Evolutionary conservation across 768 basidiomycete species (phyloP).

Genomic region (Boletus sensibilis): DNA sequence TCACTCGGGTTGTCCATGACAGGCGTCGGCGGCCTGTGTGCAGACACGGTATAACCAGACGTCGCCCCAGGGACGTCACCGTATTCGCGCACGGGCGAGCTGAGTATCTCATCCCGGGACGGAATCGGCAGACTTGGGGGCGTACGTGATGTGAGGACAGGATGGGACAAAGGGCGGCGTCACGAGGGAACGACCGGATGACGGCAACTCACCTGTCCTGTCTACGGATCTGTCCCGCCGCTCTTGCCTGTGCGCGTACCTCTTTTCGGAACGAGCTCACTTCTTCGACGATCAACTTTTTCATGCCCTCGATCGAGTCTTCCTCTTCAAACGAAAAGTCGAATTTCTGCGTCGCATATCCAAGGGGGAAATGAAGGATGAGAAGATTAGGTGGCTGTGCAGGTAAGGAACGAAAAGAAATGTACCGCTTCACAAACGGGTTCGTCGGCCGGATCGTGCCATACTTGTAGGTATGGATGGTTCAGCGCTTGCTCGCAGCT

Average conservation of each 20-base stretch:
- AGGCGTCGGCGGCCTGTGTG: constrained; percentile 56
- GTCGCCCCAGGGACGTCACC: constrained; percentile 63
- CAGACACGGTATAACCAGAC: constrained; percentile 57
- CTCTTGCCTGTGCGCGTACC: constrained; percentile 81
- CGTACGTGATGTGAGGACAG: background rate
- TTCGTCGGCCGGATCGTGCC: constrained; percentile 97
- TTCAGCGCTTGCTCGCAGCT: constrained; percentile 94
- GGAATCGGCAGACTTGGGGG: constrained; percentile 70
- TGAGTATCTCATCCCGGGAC: constrained; percentile 75
- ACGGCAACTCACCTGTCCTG: constrained; percentile 63
- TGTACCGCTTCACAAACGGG: constrained; percentile 76
- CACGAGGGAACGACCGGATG: background rate
- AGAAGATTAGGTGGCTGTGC: background rate
- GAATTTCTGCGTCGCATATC: constrained; percentile 54
- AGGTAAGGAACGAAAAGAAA: background rate
- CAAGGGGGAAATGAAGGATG: background rate
- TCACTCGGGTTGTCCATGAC: constrained; percentile 84
- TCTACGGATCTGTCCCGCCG: constrained; percentile 67
- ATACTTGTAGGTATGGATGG: constrained; percentile 93
- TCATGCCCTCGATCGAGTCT: constrained; percentile 97
- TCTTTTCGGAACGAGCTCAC: constrained; percentile 86
- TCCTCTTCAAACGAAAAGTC: constrained; percentile 97
- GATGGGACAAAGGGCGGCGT: background rate
- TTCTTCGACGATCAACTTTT: constrained; percentile 90
- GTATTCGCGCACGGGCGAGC: constrained; percentile 67